Percentiles rank a stretch among this genome's conserved stretches.
These are phyloP conservation scores for Brachypodium distachyon DNA, from an alignment of 202 grass and related monocot species.

Conservation along the genomic window DNA sequence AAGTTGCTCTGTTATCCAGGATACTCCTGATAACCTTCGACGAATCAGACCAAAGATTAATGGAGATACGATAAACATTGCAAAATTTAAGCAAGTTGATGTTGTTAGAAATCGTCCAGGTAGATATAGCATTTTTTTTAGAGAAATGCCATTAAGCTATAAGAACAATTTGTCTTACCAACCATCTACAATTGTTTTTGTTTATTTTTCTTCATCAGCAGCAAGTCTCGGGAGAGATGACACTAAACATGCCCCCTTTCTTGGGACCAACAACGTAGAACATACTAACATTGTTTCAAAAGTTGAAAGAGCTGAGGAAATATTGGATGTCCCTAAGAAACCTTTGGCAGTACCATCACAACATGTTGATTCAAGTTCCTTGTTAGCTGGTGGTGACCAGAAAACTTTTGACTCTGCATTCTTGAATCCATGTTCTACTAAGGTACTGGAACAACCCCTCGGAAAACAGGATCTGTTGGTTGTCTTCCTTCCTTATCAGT, in stretches of 20 bases:
- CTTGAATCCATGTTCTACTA: background rate
- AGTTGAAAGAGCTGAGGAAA: conserved; percentile 9
- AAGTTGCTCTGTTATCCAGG: conserved; percentile 28
- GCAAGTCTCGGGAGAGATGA: conserved; percentile 9
- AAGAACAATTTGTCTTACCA: background rate
- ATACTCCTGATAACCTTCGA: conserved; percentile 29
- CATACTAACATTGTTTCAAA: conserved; percentile 31
- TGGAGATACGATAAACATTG: conserved; percentile 32
- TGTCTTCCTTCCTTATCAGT: background rate
- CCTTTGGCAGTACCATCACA: background rate
- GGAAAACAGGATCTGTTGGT: background rate
- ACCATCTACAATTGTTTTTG: background rate
- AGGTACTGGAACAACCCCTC: conserved; percentile 21
- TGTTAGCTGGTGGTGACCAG: background rate
- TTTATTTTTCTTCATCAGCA: conserved; percentile 4
- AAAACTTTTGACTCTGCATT: conserved; percentile 1
- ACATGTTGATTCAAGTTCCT: conserved; percentile 5
- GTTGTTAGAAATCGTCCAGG: conserved; percentile 30
- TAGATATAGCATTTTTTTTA: conserved; percentile 2
- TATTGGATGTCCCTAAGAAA: conserved; percentile 7
- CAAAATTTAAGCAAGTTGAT: conserved; percentile 52
- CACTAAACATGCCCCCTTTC: background rate
- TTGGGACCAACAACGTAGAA: conserved; percentile 16
- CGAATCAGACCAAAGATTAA: conserved; percentile 54
- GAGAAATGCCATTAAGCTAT: background rate